phyloP scores from a whole-genome alignment of 2,329 filamentous ascomycete genomes.

The Claviceps arundinis region DNA sequence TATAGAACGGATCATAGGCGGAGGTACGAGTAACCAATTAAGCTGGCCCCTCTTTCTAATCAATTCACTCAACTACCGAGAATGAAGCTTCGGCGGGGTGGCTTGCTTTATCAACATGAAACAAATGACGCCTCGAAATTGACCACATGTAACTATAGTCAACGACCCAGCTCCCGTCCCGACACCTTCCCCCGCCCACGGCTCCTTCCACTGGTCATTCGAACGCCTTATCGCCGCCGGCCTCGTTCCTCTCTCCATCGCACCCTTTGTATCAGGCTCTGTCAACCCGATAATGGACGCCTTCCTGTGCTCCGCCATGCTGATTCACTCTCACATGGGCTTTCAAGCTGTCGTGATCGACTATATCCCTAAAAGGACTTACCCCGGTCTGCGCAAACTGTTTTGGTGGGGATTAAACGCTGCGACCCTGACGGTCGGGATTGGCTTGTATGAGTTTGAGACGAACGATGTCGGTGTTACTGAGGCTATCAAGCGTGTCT shows the following conservation, averaged over 20 bases:
- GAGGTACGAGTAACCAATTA: constrained; percentile 41
- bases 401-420: constrained; percentile 68
- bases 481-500: constrained; percentile 76
- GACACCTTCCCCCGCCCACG: constrained; percentile 60
- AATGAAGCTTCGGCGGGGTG: neutral
- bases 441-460: constrained; percentile 96
- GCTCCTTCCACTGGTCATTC: constrained; percentile 97
- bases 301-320: constrained; percentile 64
- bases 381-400: constrained; percentile 53
- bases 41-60: neutral
- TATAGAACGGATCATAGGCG: constrained; percentile 61
- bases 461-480: constrained; percentile 95
- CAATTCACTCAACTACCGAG: no score
- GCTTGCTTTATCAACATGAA: neutral
- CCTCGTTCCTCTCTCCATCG: constrained; percentile 74
- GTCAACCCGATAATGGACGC: constrained; percentile 85
- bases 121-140: neutral
- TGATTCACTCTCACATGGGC: constrained; percentile 91
- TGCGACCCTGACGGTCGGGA: constrained; percentile 65
- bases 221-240: constrained; percentile 73
- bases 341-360: constrained; percentile 86
- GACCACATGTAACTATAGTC: constrained; percentile 33
- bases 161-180: constrained; percentile 79
- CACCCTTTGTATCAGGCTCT: constrained; percentile 83
- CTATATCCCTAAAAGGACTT: constrained; percentile 65